These are phyloP conservation scores for Stephanocyclus meneghinianus DNA, from an alignment of 352 stramenopile genomes.

Conservation along the genomic window DNA sequence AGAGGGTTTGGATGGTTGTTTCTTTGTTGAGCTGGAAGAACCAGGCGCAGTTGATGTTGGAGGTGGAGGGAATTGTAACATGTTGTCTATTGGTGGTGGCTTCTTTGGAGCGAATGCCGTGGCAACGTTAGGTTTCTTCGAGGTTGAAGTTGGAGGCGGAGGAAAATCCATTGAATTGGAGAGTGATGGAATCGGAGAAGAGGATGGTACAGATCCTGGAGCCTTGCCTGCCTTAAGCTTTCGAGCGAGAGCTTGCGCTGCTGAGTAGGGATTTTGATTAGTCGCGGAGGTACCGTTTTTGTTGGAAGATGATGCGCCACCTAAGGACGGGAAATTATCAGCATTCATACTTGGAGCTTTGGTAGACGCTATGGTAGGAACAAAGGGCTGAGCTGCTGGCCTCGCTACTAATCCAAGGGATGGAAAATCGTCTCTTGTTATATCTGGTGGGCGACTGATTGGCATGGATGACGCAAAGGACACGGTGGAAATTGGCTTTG, in stretches of 20 bases:
- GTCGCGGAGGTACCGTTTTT: not conserved
- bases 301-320: conserved; percentile 5
- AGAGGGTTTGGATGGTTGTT: conserved; percentile 1
- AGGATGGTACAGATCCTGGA: conserved; percentile 1
- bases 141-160: conserved; percentile 5
- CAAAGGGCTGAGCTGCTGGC: conserved; percentile 19
- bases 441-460: conserved; percentile 16
- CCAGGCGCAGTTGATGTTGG: not conserved
- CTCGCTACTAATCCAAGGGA: conserved; percentile 30
- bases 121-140: conserved; percentile 16
- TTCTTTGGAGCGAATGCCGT: conserved; percentile 39
- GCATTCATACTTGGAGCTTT: conserved; percentile 9
- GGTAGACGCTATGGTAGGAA: conserved; percentile 15
- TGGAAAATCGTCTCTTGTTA: conserved; percentile 61
- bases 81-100: conserved; percentile 43
- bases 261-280: conserved; percentile 28
- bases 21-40: conserved; percentile 1
- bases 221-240: conserved; percentile 23
- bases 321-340: conserved; percentile 23
- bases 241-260: conserved; percentile 19
- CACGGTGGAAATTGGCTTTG: conserved; percentile 23
- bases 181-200: conserved; percentile 19
- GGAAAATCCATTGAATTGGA: conserved; percentile 33
- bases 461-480: conserved; percentile 23
- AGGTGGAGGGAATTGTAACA: conserved; percentile 53